Percentiles rank a stretch among this genome's conserved stretches.
These are phyloP conservation scores for Sphaerobolus stellatus DNA, from an alignment of 1,284 basidiomycete species.

Conservation along the genomic window DNA sequence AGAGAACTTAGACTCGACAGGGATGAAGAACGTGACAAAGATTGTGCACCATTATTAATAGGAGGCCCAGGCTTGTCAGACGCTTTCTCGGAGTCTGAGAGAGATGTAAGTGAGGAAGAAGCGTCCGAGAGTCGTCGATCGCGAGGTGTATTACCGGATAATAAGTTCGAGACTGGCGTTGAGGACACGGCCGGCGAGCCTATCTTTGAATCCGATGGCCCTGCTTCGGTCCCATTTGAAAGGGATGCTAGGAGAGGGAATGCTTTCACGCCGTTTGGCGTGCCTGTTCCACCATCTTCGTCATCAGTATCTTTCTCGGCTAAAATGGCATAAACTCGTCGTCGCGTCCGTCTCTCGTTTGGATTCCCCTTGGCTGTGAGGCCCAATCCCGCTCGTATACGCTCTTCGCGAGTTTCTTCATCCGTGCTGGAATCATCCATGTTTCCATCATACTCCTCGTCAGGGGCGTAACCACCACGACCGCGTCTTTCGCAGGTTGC, in stretches of 20 bases:
- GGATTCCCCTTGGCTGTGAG: slow-evolving; percentile 30
- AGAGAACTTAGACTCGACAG: not conserved
- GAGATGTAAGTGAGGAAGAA: slow-evolving; percentile 10
- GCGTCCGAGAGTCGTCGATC: slow-evolving; percentile 9
- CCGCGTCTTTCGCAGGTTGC: slow-evolving; percentile 82
- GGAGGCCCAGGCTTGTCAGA: not conserved
- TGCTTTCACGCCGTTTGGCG: slow-evolving; percentile 2
- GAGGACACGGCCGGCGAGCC: no score
- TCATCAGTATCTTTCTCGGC: slow-evolving; percentile 54
- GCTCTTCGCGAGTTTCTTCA: slow-evolving; percentile 40
- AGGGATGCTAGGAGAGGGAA: no score
- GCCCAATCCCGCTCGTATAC: slow-evolving; percentile 29
- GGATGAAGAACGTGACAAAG: not conserved
- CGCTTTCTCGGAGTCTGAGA: slow-evolving; percentile 7
- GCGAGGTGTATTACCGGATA: not conserved
- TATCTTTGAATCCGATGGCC: no score
- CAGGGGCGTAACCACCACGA: slow-evolving; percentile 71
- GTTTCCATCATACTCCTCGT: slow-evolving; percentile 48
- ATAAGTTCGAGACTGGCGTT: not conserved
- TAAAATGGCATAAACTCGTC: slow-evolving; percentile 71
- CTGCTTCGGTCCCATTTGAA: no score
- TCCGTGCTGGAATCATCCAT: slow-evolving; percentile 36
- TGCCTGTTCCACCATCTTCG: slow-evolving; percentile 50
- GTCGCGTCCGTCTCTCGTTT: slow-evolving; percentile 73
- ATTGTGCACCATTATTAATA: not conserved